These are phyloP conservation scores for Cordyceps farinosa DNA, from an alignment of 2,329 filamentous ascomycete species.

Conservation along the genomic window DNA sequence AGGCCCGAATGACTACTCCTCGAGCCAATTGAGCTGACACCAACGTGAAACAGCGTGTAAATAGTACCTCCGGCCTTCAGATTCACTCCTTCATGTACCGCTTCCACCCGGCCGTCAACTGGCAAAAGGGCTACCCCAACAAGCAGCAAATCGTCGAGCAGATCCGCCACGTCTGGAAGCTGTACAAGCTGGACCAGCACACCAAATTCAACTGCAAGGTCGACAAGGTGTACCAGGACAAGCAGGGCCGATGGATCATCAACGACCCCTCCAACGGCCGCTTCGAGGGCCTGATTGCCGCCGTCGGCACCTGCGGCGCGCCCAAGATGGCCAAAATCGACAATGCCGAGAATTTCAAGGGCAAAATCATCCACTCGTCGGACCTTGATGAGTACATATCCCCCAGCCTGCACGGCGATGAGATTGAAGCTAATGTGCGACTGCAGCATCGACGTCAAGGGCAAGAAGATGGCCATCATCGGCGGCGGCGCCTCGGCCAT, in stretches of 20 bases:
- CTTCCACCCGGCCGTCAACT: conserved; percentile 76
- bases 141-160: conserved; percentile 72
- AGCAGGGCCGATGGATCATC: conserved; percentile 70
- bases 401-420: fast-evolving
- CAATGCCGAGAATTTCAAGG: conserved; percentile 69
- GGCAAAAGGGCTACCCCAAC: conserved; percentile 72
- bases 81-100: conserved; percentile 86
- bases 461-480: conserved; percentile 72
- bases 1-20: neutral
- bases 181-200: conserved; percentile 65
- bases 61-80: conserved; percentile 77
- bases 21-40: neutral
- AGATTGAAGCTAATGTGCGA: conserved; percentile 22
- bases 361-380: conserved; percentile 71
- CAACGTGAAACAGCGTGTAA: conserved; percentile 56
- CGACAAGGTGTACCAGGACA: conserved; percentile 65
- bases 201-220: conserved; percentile 71
- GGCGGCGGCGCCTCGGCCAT: conserved; percentile 76
- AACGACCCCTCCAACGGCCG: conserved; percentile 66
- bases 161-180: conserved; percentile 68
- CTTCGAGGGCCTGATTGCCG: conserved; percentile 76
- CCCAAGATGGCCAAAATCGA: conserved; percentile 68
- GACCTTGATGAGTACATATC: conserved; percentile 57
- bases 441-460: conserved; percentile 60
- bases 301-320: conserved; percentile 76